phyloP scores from a whole-genome alignment of 129 eudicot species.

The Oenanthe sinensis region DNA sequence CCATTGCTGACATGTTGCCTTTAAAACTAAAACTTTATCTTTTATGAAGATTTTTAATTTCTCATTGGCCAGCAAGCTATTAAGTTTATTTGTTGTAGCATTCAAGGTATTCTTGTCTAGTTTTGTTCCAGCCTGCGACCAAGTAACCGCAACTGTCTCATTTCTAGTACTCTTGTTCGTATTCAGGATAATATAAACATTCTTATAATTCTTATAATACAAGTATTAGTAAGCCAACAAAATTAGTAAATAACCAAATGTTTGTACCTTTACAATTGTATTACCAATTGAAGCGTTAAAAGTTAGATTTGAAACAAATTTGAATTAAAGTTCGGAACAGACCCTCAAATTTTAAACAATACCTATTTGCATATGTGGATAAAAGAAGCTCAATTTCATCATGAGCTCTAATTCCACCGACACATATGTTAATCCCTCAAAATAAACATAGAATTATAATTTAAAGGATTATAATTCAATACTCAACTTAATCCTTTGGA shows the following conservation, averaged over 20 bases:
- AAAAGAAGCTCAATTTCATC: no score
- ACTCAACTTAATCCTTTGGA: no score
- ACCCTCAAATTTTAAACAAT: no score
- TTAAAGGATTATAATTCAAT: no score
- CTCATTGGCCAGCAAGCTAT: slow-evolving; percentile 89
- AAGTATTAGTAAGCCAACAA: neutral
- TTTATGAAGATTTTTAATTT: neutral
- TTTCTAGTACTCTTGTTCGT: neutral
- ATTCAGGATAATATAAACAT: neutral
- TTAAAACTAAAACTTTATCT: neutral
- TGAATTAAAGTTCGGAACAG: no score
- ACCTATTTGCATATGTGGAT: no score
- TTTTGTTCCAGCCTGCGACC: slow-evolving; percentile 69
- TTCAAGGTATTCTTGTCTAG: slow-evolving; percentile 67
- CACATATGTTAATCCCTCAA: no score
- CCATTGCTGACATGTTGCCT: neutral
- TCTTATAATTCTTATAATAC: neutral
- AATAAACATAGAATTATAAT: no score
- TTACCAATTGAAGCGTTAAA: slow-evolving; percentile 95
- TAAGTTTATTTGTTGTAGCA: slow-evolving; percentile 70
- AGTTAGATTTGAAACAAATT: no score
- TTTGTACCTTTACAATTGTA: slow-evolving; percentile 70
- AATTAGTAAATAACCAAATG: slow-evolving; percentile 89
- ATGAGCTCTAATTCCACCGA: no score
- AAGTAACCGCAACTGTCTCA: slow-evolving; percentile 8